Evolutionary conservation across 306 rosid genomes (phyloP).

Genomic region (Vigna nakashimae): DNA sequence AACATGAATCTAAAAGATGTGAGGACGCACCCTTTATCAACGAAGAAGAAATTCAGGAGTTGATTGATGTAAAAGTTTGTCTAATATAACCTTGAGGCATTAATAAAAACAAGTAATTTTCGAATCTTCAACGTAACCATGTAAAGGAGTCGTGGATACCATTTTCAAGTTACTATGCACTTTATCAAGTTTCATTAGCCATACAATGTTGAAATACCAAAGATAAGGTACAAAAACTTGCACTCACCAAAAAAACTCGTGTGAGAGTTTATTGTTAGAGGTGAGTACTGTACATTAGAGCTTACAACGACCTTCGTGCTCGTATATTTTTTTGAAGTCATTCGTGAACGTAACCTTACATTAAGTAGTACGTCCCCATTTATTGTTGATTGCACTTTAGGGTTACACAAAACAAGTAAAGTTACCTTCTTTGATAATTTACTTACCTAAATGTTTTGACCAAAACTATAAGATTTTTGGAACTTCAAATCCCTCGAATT

Average conservation of each 20-base stretch:
- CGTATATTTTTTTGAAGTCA: neutral
- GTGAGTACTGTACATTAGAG: no score
- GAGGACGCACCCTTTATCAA: neutral
- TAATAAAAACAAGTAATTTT: constrained; percentile 1
- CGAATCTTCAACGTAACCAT: neutral
- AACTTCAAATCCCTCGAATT: neutral
- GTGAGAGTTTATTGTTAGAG: no score
- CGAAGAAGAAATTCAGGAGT: neutral
- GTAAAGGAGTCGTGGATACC: neutral
- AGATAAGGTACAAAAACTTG: no score
- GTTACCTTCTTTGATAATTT: neutral
- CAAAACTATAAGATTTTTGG: neutral
- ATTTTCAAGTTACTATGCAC: constrained; percentile 12
- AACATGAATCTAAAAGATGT: neutral
- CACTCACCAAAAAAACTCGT: no score
- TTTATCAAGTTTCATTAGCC: neutral
- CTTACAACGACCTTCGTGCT: neutral
- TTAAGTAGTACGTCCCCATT: neutral
- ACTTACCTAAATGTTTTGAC: neutral
- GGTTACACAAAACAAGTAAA: constrained; percentile 7
- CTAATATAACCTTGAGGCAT: neutral
- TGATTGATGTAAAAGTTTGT: constrained; percentile 3
- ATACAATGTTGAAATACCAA: neutral
- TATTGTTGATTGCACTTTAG: neutral
- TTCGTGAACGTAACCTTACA: neutral